Evolutionary conservation across 2,329 filamentous ascomycete genomes (phyloP), one percentile per base, ranked within the genome.

Genomic region (Ceratocystiopsis sp.): DNA sequence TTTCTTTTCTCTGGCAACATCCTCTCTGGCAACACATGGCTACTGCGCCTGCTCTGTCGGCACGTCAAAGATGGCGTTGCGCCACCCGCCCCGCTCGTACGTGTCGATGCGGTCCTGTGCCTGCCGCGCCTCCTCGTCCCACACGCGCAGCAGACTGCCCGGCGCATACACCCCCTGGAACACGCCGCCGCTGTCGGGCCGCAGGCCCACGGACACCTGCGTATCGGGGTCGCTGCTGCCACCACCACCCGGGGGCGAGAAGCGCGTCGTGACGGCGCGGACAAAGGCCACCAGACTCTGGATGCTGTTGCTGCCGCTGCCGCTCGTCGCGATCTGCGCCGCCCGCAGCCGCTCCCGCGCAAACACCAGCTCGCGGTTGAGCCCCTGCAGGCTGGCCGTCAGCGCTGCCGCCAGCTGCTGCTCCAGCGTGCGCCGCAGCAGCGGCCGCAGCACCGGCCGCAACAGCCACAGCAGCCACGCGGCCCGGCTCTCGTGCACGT

Each of bases 111-210:
- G 69, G 59, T 93, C 82, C 17, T 68, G 69, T 0, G 84, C 85
- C 48, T 69, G 66, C 18, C 66, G 61, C 0, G 75, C 85, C 61
- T 93, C 81, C 50, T 86, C 79, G 50, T 89, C 75, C 84, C 85
- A 94, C n/a, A 93, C 60, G 61, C 83, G 86, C 42, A 91, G 82
- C 21, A 95, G 65, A 58, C 86, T 94, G 0, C 85, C 87, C 0
- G 89, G 89, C 1, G 89, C 80, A 61, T 94, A 95, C 2, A 85
- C 73, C 4, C 81, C 84, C 51, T 77, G 76, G 65, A 96, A 96
- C 0, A 89, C 64, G 12, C 71, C 71, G 8, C 67, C 66, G 50
- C 64, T 56, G 19, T 72, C 70, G 11, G 93, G 63, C 1, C 85
- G 85, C 15, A 93, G 64, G 3, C 82, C 66, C 1, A 78, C 68